These are phyloP conservation scores for Kodamaea anthophila DNA, from an alignment of 1,139 yeast species.

Conservation along the genomic window DNA sequence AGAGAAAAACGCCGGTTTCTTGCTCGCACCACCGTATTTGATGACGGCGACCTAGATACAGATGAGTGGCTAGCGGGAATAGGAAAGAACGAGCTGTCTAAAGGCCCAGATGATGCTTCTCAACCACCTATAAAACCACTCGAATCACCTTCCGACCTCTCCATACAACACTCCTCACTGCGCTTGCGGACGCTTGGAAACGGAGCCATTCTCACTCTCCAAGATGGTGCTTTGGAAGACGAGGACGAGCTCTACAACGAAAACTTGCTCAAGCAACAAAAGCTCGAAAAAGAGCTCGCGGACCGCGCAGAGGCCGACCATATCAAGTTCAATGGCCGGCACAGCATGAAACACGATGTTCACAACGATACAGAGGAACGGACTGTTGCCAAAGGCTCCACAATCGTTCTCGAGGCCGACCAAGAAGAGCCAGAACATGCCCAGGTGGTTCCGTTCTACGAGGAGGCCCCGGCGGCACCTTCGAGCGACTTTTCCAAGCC, in stretches of 20 bases:
- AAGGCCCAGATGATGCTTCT: too few species aligned
- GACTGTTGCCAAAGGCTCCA: conserved; percentile 10
- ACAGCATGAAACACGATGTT: conserved; percentile 15
- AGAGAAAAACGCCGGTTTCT: conserved; percentile 7
- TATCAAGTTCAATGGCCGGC: conserved; percentile 22
- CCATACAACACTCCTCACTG: conserved; percentile 27
- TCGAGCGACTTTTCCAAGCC: conserved; percentile 19
- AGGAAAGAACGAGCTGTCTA: conserved; percentile 3
- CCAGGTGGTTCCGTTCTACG: too few species aligned
- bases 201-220: conserved; percentile 56
- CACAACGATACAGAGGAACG: conserved; percentile 14
- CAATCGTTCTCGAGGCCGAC: conserved; percentile 8
- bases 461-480: conserved; percentile 17
- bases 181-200: conserved; percentile 4
- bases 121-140: too few species aligned
- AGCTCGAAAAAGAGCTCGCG: conserved; percentile 17
- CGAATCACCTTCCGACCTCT: too few species aligned
- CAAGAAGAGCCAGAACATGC: not conserved
- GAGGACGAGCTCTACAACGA: conserved; percentile 45
- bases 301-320: conserved; percentile 21
- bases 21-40: conserved; percentile 14
- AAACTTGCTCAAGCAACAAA: conserved; percentile 26
- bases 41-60: conserved; percentile 15
- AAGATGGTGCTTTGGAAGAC: conserved; percentile 49
- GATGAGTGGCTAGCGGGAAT: conserved; percentile 35